These are phyloP conservation scores for Nigrospora osmanthi DNA, from an alignment of 2,329 filamentous ascomycete genomes.

Conservation along the genomic window DNA sequence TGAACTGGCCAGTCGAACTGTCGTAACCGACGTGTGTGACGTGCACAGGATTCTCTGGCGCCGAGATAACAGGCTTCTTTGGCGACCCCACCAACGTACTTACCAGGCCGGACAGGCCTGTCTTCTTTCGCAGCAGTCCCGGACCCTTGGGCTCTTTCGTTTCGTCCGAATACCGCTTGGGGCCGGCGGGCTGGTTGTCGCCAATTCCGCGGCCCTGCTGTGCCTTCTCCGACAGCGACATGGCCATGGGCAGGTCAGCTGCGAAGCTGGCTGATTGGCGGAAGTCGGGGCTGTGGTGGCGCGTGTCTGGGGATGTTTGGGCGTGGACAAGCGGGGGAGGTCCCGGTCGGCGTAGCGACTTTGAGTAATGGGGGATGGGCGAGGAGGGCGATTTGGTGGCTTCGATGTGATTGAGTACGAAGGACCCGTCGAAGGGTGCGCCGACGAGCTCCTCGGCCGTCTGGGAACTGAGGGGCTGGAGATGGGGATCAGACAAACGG, in stretches of 20 bases:
- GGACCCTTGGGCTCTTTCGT: slow-evolving; percentile 50
- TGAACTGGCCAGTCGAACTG: slow-evolving; percentile 92
- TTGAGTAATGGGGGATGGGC: slow-evolving; percentile 10
- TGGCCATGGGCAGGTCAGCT: slow-evolving; percentile 39
- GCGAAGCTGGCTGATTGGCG: slow-evolving; percentile 62
- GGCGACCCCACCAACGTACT: slow-evolving; percentile 77
- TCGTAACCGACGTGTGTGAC: slow-evolving; percentile 98
- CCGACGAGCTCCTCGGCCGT: slow-evolving; percentile 54
- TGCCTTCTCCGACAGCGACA: slow-evolving; percentile 28
- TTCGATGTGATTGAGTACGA: slow-evolving; percentile 54
- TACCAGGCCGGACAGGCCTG: slow-evolving; percentile 81
- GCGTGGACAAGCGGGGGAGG: slow-evolving; percentile 26
- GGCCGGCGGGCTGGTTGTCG: slow-evolving; percentile 41
- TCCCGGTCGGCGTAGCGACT: slow-evolving; percentile 10
- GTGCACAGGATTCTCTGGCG: slow-evolving; percentile 93
- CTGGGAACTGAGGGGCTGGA: slow-evolving; percentile 33
- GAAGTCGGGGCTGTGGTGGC: slow-evolving; percentile 38
- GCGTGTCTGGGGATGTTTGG: slow-evolving; percentile 46
- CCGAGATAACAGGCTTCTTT: slow-evolving; percentile 90
- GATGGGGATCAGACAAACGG: slow-evolving; percentile 23
- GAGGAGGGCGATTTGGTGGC: slow-evolving; percentile 33
- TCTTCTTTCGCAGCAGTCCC: slow-evolving; percentile 68
- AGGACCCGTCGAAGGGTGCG: slow-evolving; percentile 56
- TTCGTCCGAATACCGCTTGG: slow-evolving; percentile 78
- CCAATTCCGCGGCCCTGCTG: slow-evolving; percentile 26